phyloP scores from a whole-genome alignment of 768 basidiomycete genomes.

The Suillus paluster region DNA sequence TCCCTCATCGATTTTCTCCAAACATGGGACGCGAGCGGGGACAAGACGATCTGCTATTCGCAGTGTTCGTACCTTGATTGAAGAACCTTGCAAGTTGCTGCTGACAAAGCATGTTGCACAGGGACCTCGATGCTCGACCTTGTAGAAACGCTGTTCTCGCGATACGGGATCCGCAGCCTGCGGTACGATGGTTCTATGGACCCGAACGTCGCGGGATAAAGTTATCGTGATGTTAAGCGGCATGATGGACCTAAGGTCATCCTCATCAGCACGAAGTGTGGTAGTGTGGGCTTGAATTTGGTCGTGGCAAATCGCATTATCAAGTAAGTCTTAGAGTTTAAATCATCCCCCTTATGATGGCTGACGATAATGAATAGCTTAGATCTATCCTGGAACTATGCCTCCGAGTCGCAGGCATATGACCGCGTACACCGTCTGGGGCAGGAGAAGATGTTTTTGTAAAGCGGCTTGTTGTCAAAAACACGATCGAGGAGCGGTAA shows the following conservation, averaged over 20 bases:
- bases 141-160: conserved; percentile 60
- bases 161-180: conserved; percentile 60
- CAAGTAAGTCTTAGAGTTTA: conserved; percentile 48
- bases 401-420: conserved; percentile 69
- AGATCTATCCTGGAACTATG: conserved; percentile 78
- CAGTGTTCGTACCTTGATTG: conserved; percentile 50
- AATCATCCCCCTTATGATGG: background rate
- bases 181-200: conserved; percentile 77
- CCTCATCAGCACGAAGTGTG: conserved; percentile 69
- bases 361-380: conserved; percentile 44
- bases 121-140: conserved; percentile 79
- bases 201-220: conserved; percentile 50
- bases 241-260: conserved; percentile 63
- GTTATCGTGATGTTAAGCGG: conserved; percentile 57
- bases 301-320: conserved; percentile 71
- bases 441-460: conserved; percentile 68
- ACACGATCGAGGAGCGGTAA: conserved; percentile 79
- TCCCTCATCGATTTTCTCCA: conserved; percentile 58
- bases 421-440: conserved; percentile 69
- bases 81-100: background rate
- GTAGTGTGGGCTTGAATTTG: conserved; percentile 72
- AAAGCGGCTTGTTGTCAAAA: conserved; percentile 65
- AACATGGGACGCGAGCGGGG: conserved; percentile 60
- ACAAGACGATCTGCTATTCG: conserved; percentile 74
- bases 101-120: conserved; percentile 24